Conservation (phyloP, 163 green algal genomes). For the Scenedesmus sp. region DNA sequence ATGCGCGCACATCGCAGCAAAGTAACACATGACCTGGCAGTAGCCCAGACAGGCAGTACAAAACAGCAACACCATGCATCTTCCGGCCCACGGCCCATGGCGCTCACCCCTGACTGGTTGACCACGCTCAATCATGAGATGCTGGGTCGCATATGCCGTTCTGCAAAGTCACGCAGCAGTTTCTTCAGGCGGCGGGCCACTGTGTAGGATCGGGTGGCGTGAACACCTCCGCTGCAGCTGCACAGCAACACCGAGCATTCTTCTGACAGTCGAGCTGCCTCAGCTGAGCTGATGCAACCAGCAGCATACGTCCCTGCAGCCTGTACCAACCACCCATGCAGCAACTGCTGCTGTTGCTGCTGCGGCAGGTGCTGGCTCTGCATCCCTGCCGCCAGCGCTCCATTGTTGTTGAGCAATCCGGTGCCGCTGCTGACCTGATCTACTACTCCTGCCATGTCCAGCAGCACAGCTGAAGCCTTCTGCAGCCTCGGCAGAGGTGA, state of each 20-base stretch:
- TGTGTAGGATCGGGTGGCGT: constrained; percentile 19
- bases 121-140: background rate
- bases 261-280: background rate
- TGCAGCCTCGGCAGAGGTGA: constrained; percentile 47
- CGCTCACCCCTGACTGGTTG: background rate
- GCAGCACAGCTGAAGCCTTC: constrained; percentile 25
- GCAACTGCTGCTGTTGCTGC: constrained; percentile 13
- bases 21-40: background rate
- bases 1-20: background rate
- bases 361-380: background rate
- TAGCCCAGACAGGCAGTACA: background rate
- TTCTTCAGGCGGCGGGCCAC: constrained; percentile 29
- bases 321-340: constrained; percentile 19
- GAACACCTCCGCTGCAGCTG: background rate
- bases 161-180: constrained; percentile 41
- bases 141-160: constrained; percentile 25
- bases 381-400: background rate
- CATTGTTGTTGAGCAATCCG: background rate
- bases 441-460: constrained; percentile 31
- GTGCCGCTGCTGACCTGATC: background rate
- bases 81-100: background rate
- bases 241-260: constrained; percentile 17
- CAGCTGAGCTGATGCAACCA: background rate
- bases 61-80: background rate
- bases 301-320: background rate